Evolutionary conservation across 306 rosid species (phyloP).

Genomic region (Quercus aquifolioides): DNA sequence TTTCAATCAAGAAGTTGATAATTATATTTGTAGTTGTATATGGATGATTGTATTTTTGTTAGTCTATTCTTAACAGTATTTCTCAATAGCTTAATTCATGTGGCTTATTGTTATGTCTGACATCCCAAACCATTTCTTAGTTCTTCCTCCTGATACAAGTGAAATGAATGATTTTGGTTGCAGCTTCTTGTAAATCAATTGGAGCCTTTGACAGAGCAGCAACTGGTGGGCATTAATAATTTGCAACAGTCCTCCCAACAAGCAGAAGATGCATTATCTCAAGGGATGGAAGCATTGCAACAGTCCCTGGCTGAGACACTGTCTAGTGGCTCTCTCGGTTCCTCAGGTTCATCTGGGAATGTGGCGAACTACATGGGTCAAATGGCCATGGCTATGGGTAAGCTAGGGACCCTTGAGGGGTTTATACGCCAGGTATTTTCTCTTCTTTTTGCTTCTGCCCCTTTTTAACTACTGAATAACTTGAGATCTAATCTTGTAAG

Average conservation of each 20-base stretch:
- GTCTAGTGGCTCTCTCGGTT: constrained; percentile 66
- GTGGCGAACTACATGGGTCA: constrained; percentile 98
- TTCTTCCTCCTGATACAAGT: neutral
- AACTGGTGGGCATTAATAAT: constrained; percentile 71
- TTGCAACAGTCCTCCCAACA: constrained; percentile 96
- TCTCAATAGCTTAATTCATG: no score
- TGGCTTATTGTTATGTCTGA: neutral
- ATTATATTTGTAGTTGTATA: no score
- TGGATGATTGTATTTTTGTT: no score
- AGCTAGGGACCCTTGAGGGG: constrained; percentile 90
- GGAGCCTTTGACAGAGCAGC: constrained; percentile 98
- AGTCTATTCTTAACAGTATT: no score
- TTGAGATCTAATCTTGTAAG: neutral
- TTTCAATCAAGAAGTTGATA: no score
- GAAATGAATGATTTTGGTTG: constrained; percentile 23
- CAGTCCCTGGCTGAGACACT: constrained; percentile 90
- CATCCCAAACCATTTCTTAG: constrained; percentile 8
- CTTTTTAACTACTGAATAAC: neutral
- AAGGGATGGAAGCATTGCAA: constrained; percentile 97
- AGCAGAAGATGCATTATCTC: constrained; percentile 98
- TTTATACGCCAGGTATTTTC: constrained; percentile 83
- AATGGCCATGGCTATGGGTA: constrained; percentile 99
- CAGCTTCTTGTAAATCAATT: constrained; percentile 87
- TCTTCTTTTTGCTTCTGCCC: neutral
- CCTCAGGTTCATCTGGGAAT: constrained; percentile 83